Evolutionary conservation across 108 stramenopile species (phyloP).

Genomic region (Nannochloropsis salina): DNA sequence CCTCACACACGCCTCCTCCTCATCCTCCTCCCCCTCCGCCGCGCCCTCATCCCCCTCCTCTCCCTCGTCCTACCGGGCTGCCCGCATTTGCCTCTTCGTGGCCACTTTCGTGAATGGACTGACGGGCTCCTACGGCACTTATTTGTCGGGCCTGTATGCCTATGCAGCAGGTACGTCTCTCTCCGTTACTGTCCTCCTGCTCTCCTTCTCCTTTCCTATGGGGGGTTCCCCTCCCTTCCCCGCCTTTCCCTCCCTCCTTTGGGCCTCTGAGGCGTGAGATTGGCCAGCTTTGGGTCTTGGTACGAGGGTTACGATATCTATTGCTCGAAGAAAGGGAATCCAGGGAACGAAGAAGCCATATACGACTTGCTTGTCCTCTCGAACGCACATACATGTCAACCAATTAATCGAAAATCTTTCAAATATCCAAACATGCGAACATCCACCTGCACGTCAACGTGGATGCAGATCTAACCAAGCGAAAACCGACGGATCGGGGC

Average conservation of each 20-base stretch:
- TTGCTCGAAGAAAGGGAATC: too few species aligned
- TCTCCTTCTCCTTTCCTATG: neutral
- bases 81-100: neutral
- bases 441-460: neutral
- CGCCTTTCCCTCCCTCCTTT: neutral
- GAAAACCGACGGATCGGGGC: neutral
- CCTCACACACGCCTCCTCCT: neutral
- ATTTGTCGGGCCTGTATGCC: neutral
- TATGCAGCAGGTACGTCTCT: constrained; percentile 1
- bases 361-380: too few species aligned
- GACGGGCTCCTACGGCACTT: neutral
- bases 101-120: neutral
- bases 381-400: too few species aligned
- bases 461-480: neutral
- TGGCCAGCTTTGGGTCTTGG: too few species aligned
- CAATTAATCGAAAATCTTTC: too few species aligned
- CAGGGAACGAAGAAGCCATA: too few species aligned
- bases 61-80: neutral
- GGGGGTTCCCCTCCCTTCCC: neutral
- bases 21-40: neutral
- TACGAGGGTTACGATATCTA: too few species aligned
- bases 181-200: neutral
- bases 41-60: neutral
- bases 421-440: too few species aligned
- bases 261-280: neutral